phyloP scores from a whole-genome alignment of 495 filamentous ascomycete species.

The Aspergillus olivimuriae region DNA sequence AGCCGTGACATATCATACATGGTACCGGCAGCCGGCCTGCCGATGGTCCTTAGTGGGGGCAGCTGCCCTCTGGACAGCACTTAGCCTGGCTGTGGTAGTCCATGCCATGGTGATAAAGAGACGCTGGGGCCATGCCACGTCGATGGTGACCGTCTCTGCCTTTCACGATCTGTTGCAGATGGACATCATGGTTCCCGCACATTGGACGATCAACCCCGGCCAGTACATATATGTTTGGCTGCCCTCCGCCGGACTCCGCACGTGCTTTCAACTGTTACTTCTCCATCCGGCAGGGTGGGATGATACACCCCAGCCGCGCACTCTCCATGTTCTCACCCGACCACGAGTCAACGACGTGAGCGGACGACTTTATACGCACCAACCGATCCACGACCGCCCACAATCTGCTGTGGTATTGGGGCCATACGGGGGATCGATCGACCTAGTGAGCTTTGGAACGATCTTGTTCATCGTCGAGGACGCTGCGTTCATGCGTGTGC shows the following conservation, averaged over 20 bases:
- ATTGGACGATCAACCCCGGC: constrained; percentile 1
- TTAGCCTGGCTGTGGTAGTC: neutral
- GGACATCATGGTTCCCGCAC: constrained; percentile 1
- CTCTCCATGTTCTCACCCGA: neutral
- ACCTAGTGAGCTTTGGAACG: constrained; percentile 1
- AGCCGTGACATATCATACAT: neutral
- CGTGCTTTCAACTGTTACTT: constrained; percentile 1
- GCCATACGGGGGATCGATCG: neutral
- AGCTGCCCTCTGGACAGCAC: constrained; percentile 1
- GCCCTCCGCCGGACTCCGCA: constrained; percentile 1
- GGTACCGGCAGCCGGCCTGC: neutral
- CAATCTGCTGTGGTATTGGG: neutral
- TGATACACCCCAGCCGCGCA: neutral
- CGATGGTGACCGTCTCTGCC: neutral
- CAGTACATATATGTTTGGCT: constrained; percentile 3
- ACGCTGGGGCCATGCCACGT: neutral
- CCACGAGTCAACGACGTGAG: neutral
- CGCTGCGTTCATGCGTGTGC: neutral
- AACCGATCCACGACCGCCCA: neutral
- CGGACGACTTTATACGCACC: neutral
- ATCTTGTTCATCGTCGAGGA: constrained; percentile 1
- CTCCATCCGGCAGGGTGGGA: neutral
- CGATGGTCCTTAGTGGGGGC: constrained; percentile 1
- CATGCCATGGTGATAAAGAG: neutral
- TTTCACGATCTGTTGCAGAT: constrained; percentile 1